phyloP scores from a whole-genome alignment of 305 asterid genomes.

The Solanum chacoense region DNA sequence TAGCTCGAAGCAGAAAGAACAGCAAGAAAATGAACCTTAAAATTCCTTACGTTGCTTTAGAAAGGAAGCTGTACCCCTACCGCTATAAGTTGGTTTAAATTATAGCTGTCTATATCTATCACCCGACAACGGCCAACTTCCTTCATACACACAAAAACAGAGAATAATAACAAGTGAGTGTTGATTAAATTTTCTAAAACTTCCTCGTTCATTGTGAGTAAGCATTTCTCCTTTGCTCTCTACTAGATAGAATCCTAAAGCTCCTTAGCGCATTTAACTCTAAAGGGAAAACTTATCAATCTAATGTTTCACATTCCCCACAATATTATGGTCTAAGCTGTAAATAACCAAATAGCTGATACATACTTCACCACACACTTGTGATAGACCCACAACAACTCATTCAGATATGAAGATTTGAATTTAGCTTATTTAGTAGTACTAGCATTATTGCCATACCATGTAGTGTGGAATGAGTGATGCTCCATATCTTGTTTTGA shows the following conservation, averaged over 20 bases:
- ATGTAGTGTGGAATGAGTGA: slow-evolving; percentile 84
- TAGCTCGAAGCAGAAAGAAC: background rate
- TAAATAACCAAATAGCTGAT: background rate
- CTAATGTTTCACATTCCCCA: background rate
- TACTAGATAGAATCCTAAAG: background rate
- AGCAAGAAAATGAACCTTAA: background rate
- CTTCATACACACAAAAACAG: background rate
- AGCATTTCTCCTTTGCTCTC: background rate
- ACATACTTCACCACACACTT: background rate
- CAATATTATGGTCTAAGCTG: background rate
- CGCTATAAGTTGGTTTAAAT: background rate
- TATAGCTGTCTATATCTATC: background rate
- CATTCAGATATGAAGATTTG: background rate
- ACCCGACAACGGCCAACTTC: background rate
- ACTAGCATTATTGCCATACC: slow-evolving; percentile 30
- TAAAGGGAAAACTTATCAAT: background rate
- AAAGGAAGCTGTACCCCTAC: background rate
- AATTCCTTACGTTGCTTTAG: background rate
- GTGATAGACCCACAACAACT: background rate
- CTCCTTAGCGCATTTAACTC: background rate
- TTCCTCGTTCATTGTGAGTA: background rate
- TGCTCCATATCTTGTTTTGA: slow-evolving; percentile 77
- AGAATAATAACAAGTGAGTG: background rate
- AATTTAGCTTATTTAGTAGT: background rate
- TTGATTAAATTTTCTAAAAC: background rate